phyloP scores from a whole-genome alignment of 495 filamentous ascomycete species.

The Schizothecium vesticola region DNA sequence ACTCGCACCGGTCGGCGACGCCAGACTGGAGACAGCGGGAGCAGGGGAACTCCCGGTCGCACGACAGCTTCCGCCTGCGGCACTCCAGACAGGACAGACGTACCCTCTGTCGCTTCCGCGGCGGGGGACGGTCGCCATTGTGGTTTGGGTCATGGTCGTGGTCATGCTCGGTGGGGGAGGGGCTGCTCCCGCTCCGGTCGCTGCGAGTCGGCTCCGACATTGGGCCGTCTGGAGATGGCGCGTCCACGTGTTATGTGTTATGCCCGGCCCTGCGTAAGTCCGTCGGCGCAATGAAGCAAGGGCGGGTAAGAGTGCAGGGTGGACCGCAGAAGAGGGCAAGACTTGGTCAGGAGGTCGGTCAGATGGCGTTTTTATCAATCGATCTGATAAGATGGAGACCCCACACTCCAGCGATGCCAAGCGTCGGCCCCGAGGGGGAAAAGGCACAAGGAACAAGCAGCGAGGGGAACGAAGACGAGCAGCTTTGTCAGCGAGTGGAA shows the following conservation, averaged over 20 bases:
- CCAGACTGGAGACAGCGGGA: conserved; percentile 48
- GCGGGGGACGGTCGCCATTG: conserved; percentile 29
- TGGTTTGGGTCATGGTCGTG: conserved; percentile 21
- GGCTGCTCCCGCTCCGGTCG: conserved; percentile 17
- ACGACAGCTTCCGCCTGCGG: conserved; percentile 46
- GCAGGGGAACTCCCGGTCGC: conserved; percentile 47
- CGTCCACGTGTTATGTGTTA: neutral
- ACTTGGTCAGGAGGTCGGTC: neutral
- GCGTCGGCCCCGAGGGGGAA: neutral
- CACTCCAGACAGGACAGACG: conserved; percentile 48
- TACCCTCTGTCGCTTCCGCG: conserved; percentile 45
- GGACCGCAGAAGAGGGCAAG: neutral
- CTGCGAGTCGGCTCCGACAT: conserved; percentile 30
- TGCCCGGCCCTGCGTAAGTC: neutral
- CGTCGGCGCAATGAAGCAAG: neutral
- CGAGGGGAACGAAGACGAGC: neutral
- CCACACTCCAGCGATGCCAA: neutral
- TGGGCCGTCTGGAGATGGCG: neutral
- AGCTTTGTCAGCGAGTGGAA: neutral
- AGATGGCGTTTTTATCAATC: conserved; percentile 21
- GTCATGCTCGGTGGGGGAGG: neutral
- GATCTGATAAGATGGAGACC: conserved; percentile 20
- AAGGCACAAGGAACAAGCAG: neutral
- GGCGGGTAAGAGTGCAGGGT: neutral
- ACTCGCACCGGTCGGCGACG: conserved; percentile 44